Conservation (phyloP, 331 rosid genomes). For the Dryas integrifolia region DNA sequence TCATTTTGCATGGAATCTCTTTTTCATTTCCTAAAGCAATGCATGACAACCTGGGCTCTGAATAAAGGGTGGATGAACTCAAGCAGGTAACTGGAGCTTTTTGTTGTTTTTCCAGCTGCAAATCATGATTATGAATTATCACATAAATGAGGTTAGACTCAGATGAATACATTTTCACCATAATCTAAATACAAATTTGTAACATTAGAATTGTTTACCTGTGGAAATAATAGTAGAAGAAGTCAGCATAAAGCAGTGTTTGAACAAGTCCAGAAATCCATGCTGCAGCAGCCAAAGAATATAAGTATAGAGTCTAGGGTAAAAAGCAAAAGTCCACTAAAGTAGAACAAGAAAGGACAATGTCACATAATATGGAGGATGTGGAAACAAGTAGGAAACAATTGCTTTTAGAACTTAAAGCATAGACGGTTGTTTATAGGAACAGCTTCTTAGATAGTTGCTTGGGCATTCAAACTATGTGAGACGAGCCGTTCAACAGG, state of each 20-base stretch:
- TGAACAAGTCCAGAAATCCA: constrained; percentile 38
- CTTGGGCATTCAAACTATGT: no score
- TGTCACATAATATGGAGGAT: background rate
- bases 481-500: no score
- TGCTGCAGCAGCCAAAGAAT: constrained; percentile 25
- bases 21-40: background rate
- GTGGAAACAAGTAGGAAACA: background rate
- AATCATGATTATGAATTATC: background rate
- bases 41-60: background rate
- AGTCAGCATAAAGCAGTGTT: constrained; percentile 34
- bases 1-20: constrained; percentile 1
- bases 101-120: constrained; percentile 40
- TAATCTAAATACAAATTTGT: background rate
- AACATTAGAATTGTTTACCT: constrained; percentile 14
- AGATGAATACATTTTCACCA: background rate
- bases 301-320: background rate
- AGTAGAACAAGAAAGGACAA: background rate
- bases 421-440: no score
- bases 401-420: background rate
- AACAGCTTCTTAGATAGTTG: no score
- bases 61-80: constrained; percentile 1
- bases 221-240: constrained; percentile 39
- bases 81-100: constrained; percentile 37
- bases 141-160: background rate
- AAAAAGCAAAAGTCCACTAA: background rate